These are phyloP conservation scores for Coniferiporia sulphurascens DNA, from an alignment of 1,284 basidiomycete species.

Conservation along the genomic window DNA sequence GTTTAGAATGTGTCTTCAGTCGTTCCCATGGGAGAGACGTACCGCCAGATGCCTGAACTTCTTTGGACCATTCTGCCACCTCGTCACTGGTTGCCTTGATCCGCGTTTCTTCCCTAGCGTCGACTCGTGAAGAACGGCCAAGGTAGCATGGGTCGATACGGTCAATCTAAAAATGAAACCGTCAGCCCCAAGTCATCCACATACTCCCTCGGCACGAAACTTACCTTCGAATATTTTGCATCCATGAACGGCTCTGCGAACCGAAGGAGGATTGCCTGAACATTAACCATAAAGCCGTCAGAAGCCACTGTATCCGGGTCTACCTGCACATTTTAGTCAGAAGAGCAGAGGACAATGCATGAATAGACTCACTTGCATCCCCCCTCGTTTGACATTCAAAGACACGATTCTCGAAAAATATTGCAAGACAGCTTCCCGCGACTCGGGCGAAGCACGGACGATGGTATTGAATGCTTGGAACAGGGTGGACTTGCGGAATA, in stretches of 20 bases:
- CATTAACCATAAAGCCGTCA: slow-evolving; percentile 92
- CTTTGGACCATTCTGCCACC: slow-evolving; percentile 65
- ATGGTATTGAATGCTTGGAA: slow-evolving; percentile 90
- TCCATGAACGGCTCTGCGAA: slow-evolving; percentile 99
- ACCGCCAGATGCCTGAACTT: slow-evolving; percentile 44
- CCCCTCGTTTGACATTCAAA: slow-evolving; percentile 82
- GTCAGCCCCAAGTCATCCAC: neutral
- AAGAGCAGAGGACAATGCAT: slow-evolving; percentile 1
- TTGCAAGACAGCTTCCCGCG: slow-evolving; percentile 81
- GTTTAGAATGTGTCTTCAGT: slow-evolving; percentile 5
- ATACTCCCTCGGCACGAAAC: slow-evolving; percentile 11
- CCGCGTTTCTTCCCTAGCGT: slow-evolving; percentile 83
- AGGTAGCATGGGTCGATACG: slow-evolving; percentile 87
- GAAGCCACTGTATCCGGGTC: slow-evolving; percentile 82
- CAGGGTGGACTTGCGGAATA: slow-evolving; percentile 53
- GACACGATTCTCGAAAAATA: slow-evolving; percentile 76
- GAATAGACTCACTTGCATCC: slow-evolving; percentile 64
- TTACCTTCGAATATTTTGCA: slow-evolving; percentile 81
- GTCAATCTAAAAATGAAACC: slow-evolving; percentile 59
- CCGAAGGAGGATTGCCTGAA: slow-evolving; percentile 77
- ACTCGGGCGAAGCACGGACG: slow-evolving; percentile 75
- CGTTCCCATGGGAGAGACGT: neutral
- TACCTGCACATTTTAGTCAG: slow-evolving; percentile 43
- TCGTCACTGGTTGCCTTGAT: slow-evolving; percentile 88
- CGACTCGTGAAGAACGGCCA: slow-evolving; percentile 63